These are phyloP conservation scores for Didymella lethalis DNA, from an alignment of 2,329 filamentous ascomycete genomes.

Conservation along the genomic window DNA sequence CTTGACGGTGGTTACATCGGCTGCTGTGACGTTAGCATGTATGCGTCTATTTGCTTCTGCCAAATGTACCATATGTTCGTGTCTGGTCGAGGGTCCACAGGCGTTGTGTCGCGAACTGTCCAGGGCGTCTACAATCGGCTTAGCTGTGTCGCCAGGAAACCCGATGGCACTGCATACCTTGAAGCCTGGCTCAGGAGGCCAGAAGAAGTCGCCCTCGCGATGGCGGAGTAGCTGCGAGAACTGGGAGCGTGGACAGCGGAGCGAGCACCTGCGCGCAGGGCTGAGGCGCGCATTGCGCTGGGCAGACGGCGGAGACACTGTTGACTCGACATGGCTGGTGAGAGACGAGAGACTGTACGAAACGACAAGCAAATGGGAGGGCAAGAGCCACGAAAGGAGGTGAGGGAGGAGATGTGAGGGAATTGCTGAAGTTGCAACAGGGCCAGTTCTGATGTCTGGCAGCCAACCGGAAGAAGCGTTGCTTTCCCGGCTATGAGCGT, in stretches of 20 bases:
- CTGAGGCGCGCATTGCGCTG: slow-evolving; percentile 39
- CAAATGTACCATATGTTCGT: slow-evolving; percentile 46
- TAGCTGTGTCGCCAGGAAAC: slow-evolving; percentile 16
- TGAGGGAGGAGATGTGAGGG: slow-evolving; percentile 35
- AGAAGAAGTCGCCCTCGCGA: slow-evolving; percentile 44
- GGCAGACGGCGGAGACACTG: slow-evolving; percentile 51
- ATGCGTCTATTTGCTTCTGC: neutral
- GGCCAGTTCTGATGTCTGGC: slow-evolving; percentile 39
- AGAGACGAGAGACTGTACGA: slow-evolving; percentile 16
- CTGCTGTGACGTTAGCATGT: slow-evolving; percentile 48
- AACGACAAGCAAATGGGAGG: slow-evolving; percentile 21
- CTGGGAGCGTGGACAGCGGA: slow-evolving; percentile 33
- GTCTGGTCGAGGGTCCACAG: slow-evolving; percentile 43
- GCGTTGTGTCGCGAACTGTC: slow-evolving; percentile 37
- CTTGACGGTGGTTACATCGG: slow-evolving; percentile 81
- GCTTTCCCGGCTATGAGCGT: slow-evolving; percentile 15
- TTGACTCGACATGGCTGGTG: slow-evolving; percentile 46
- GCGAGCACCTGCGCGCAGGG: slow-evolving; percentile 43
- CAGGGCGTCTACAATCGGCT: slow-evolving; percentile 39
- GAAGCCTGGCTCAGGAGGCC: slow-evolving; percentile 44
- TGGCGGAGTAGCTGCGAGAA: slow-evolving; percentile 46
- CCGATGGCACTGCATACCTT: slow-evolving; percentile 36
- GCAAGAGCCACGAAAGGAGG: slow-evolving; percentile 20
- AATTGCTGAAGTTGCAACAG: slow-evolving; percentile 40
- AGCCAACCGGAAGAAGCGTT: slow-evolving; percentile 32